A percentile compares a stretch with the other conserved stretches of the same genome.
Conservation (phyloP, 441 rosid genomes). For the Kokia cookei region DNA sequence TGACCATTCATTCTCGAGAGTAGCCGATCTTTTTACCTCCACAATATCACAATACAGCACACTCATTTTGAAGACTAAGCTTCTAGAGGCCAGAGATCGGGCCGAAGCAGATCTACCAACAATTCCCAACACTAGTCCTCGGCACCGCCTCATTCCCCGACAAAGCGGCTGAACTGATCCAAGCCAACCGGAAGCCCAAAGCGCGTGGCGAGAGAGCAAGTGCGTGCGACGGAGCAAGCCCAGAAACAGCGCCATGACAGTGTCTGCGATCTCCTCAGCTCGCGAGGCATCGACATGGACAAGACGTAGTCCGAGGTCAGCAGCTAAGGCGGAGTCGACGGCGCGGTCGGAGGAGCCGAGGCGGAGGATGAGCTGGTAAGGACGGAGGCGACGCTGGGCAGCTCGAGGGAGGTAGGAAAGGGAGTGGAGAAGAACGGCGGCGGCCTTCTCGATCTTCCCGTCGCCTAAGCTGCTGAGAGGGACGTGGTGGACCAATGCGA, state of each 20-base stretch:
- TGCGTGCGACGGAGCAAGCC: constrained; percentile 93
- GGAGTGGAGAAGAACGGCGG: constrained; percentile 87
- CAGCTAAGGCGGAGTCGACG: constrained; percentile 83
- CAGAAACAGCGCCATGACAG: constrained; percentile 94
- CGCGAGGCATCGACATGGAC: constrained; percentile 86
- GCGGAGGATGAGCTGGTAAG: constrained; percentile 86
- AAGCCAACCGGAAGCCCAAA: constrained; percentile 90
- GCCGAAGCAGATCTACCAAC: constrained; percentile 94
- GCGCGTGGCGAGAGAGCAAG: constrained; percentile 73
- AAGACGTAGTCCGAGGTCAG: constrained; percentile 84
- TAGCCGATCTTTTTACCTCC: constrained; percentile 32
- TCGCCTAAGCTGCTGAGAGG: constrained; percentile 87
- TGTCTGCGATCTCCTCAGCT: constrained; percentile 96
- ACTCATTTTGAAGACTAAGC: constrained; percentile 93
- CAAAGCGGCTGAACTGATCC: constrained; percentile 93
- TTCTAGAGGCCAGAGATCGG: constrained; percentile 65
- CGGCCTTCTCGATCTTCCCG: constrained; percentile 81
- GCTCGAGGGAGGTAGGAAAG: constrained; percentile 98
- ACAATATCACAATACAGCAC: constrained; percentile 89
- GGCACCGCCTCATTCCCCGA: constrained; percentile 90
- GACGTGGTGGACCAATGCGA: constrained; percentile 80
- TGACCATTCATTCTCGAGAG: not conserved
- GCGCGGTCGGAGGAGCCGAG: constrained; percentile 90
- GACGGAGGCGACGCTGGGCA: constrained; percentile 96
- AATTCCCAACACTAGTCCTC: constrained; percentile 91